A percentile compares a stretch with the other conserved stretches of the same genome.
phyloP scores from a whole-genome alignment of 768 basidiomycete species.

The Pisolithus orientalis region DNA sequence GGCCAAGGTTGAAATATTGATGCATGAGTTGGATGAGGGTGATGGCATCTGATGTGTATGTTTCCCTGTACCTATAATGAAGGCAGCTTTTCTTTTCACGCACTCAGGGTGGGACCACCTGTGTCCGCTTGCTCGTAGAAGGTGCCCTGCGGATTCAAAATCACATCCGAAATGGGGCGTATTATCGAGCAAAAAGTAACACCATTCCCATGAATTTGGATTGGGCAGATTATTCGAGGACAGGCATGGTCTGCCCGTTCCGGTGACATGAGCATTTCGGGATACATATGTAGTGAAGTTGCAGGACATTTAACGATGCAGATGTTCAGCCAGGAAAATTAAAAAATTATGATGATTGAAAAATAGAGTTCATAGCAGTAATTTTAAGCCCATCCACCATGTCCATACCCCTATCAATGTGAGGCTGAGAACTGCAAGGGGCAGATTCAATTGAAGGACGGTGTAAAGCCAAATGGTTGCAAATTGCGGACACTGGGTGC shows the following conservation, averaged over 20 bases:
- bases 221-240: neutral
- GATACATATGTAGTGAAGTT: neutral
- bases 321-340: neutral
- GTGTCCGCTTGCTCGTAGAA: slow-evolving; percentile 53
- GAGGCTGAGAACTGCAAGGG: slow-evolving; percentile 54
- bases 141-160: slow-evolving; percentile 66
- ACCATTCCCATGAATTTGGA: neutral
- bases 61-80: neutral
- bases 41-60: slow-evolving; percentile 37
- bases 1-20: slow-evolving; percentile 61
- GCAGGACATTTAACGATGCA: neutral
- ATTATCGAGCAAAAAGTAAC: slow-evolving; percentile 67
- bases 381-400: slow-evolving; percentile 56
- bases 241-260: neutral
- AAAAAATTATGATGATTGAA: neutral
- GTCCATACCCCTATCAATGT: slow-evolving; percentile 46
- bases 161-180: slow-evolving; percentile 59
- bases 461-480: slow-evolving; percentile 76
- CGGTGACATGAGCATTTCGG: neutral
- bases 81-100: neutral
- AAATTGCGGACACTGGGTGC: slow-evolving; percentile 61
- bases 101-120: neutral
- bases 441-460: slow-evolving; percentile 62
- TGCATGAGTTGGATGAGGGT: slow-evolving; percentile 58
- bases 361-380: slow-evolving; percentile 26